Evolutionary conservation across 352 stramenopile genomes (phyloP), one percentile per base, ranked within the genome.

Genomic region (Phytophthora meadii): DNA sequence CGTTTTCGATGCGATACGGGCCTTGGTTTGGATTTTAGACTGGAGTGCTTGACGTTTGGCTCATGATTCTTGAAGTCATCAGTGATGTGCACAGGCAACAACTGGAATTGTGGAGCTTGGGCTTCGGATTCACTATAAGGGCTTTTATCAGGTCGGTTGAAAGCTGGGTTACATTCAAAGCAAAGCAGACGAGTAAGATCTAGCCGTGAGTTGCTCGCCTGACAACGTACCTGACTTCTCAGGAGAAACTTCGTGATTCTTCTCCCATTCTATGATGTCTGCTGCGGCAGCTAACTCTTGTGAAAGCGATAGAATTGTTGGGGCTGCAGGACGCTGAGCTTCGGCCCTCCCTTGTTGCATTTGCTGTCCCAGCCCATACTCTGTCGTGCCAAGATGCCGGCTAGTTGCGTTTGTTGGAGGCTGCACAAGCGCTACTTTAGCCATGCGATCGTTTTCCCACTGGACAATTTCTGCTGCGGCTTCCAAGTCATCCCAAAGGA

Each of bases 381-480:
- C 52, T 46, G 24, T 5, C 27, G 11, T 44, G 9, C 12, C 22
- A 34, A n/a, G 11, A 7, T 48, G 17, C 28, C 17, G 17, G 30
- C 25, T 17, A 42, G 24, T 27, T 46, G 17, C 46, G 9, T 53
- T 59, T 52, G 46, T 5, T 42, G 25, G 17, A 53, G 49, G 11
- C 34, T 55, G 39, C 7, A 56, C 40, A 6, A 80, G 56, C 22
- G 64, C 45, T 25, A 41, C 68, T 39, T 80, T 61, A 24, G 72
- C 72, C 54, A 70, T 62, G 54, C 76, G 65, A 14, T 87, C 73
- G 47, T 81, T 71, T 69, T 87, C 78, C 78, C 78, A 87, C 25
- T 80, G 73, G 27, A 76, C 72, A 47, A 88, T 81, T 24, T 82
- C 74, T 15, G 76, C 79, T 51, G 79, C 79, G 19, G 79, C 61